phyloP scores from a whole-genome alignment of 2,329 filamentous ascomycete species.

The Fusarium tuaranense region DNA sequence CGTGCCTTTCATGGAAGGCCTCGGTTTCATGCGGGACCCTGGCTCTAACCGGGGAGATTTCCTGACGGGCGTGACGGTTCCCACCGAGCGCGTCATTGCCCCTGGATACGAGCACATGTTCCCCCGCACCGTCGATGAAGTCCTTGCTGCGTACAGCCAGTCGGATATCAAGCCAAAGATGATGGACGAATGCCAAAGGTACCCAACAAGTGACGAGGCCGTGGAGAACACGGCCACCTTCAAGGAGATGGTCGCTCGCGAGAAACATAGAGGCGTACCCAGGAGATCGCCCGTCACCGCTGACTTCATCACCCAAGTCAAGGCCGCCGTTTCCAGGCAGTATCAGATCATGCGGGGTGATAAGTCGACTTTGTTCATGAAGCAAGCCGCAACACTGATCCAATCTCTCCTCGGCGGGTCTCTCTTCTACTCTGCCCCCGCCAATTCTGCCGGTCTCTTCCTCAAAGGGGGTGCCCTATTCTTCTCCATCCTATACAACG shows the following conservation, averaged over 20 bases:
- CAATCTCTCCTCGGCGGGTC: constrained; percentile 28
- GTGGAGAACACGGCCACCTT: constrained; percentile 38
- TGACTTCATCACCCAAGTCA: constrained; percentile 24
- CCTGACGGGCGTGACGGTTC: constrained; percentile 64
- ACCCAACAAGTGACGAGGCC: constrained; percentile 37
- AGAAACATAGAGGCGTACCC: constrained; percentile 31
- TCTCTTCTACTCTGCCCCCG: constrained; percentile 32
- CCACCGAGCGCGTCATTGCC: constrained; percentile 47
- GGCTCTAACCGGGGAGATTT: constrained; percentile 77
- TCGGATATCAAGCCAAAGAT: constrained; percentile 41
- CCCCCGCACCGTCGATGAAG: constrained; percentile 51
- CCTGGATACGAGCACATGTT: constrained; percentile 47
- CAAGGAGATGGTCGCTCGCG: constrained; percentile 20
- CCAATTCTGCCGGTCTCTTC: constrained; percentile 24
- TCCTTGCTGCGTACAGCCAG: constrained; percentile 47
- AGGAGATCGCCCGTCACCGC: constrained; percentile 32
- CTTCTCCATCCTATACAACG: constrained; percentile 36
- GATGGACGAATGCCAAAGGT: constrained; percentile 46
- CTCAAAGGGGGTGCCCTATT: constrained; percentile 26
- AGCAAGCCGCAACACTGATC: constrained; percentile 35
- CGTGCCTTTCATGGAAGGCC: constrained; percentile 39
- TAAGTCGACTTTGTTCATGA: constrained; percentile 26
- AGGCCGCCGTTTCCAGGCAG: constrained; percentile 23
- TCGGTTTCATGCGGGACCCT: constrained; percentile 67
- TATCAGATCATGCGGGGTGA: constrained; percentile 27